A percentile compares a stretch with the other conserved stretches of the same genome.
Evolutionary conservation across 78 protist species (phyloP).

Genomic region (Dictyostelium capitatum): DNA sequence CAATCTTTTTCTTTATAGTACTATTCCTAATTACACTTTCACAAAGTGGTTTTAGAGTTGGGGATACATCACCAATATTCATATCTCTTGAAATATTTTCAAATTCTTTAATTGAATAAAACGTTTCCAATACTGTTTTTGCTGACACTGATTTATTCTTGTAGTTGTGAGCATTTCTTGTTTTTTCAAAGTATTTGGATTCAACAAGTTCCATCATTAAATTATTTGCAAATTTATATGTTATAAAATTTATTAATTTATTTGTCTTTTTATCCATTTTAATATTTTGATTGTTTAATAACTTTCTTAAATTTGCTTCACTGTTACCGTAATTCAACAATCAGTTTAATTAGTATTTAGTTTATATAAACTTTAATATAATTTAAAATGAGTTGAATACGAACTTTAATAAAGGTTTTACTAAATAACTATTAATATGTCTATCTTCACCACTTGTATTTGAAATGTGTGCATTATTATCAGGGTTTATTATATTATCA

Average conservation of each 20-base stretch:
- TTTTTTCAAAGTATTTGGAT: not conserved
- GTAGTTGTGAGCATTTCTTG: not conserved
- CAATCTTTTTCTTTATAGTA: not conserved
- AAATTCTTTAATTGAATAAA: not conserved
- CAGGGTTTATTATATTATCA: not conserved
- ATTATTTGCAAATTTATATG: not conserved
- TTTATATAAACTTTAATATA: too few relatives aligned
- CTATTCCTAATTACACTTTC: not conserved
- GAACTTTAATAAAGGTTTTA: not conserved
- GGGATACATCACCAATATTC: not conserved
- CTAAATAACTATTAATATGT: not conserved
- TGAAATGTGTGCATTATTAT: not conserved
- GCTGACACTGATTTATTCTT: conserved; percentile 26
- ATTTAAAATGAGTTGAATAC: not conserved
- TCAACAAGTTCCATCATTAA: not conserved
- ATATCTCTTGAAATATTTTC: not conserved
- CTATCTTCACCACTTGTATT: not conserved
- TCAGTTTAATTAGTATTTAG: not conserved
- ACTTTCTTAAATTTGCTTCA: not conserved
- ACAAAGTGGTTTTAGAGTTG: not conserved
- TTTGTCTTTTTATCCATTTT: not conserved
- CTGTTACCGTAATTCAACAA: not conserved
- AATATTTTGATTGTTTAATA: not conserved
- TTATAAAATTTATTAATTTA: not conserved
- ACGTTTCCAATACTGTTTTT: not conserved